Percentiles rank a stretch among this genome's conserved stretches.
Conservation (phyloP, 768 basidiomycete species). For the Tephrocybe sp. region DNA sequence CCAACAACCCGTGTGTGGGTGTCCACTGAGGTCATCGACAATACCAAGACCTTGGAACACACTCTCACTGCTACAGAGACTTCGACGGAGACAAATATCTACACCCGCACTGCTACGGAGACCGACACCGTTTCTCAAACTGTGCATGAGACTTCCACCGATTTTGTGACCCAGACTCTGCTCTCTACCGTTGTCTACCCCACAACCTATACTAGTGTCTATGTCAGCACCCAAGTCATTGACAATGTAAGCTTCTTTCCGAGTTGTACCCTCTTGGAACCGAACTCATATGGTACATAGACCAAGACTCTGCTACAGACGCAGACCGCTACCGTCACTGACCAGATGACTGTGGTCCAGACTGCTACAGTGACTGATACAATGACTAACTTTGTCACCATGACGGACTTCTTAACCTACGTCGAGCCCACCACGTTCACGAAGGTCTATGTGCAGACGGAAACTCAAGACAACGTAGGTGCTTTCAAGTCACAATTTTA, state of each 20-base stretch:
- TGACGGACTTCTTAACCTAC: conserved; percentile 51
- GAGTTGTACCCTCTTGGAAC: no score
- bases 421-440: conserved; percentile 60
- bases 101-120: conserved; percentile 48
- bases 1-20: conserved; percentile 69
- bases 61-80: conserved; percentile 67
- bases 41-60: conserved; percentile 53
- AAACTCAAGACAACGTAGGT: conserved; percentile 54
- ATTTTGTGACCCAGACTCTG: conserved; percentile 55
- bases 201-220: conserved; percentile 56
- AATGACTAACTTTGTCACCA: conserved; percentile 52
- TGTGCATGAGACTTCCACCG: conserved; percentile 52
- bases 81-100: conserved; percentile 52
- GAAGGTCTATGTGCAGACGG: conserved; percentile 54
- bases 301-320: conserved; percentile 59
- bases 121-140: conserved; percentile 51
- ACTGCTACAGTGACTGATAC: conserved; percentile 58
- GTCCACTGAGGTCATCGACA: conserved; percentile 64
- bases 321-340: conserved; percentile 48
- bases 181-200: conserved; percentile 53
- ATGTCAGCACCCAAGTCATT: conserved; percentile 54
- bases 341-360: conserved; percentile 52
- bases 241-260: conserved; percentile 49
- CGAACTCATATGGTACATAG: conserved; percentile 22
- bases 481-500: neutral